Evolutionary conservation across 2,329 filamentous ascomycete species (phyloP).

Genomic region (Nemania diffusa): DNA sequence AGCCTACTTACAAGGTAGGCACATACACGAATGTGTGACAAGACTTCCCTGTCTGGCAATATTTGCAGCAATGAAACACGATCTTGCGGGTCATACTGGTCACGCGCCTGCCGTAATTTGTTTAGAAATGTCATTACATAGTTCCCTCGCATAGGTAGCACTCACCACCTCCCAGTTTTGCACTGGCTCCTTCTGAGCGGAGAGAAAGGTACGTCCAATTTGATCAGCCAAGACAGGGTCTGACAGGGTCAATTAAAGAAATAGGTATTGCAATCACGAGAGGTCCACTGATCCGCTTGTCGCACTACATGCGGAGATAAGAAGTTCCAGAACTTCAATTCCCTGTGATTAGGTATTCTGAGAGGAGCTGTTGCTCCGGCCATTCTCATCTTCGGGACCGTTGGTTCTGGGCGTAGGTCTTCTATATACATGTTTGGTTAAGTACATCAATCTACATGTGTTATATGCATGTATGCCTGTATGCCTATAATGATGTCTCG

Average conservation of each 20-base stretch:
- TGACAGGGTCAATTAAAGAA: constrained; percentile 12
- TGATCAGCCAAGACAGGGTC: constrained; percentile 5
- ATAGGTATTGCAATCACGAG: constrained; percentile 16
- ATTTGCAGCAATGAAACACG: constrained; percentile 36
- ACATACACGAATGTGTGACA: constrained; percentile 14
- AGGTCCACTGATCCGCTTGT: background rate
- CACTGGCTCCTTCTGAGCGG: too few species aligned
- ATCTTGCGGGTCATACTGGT: constrained; percentile 18
- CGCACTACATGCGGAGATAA: background rate
- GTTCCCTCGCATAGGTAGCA: too few species aligned
- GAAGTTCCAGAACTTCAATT: background rate
- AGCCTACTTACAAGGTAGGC: too few species aligned
- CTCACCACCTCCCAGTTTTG: too few species aligned
- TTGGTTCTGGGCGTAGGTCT: too few species aligned
- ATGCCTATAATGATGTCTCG: too few species aligned
- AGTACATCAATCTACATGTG: background rate
- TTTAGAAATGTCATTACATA: background rate
- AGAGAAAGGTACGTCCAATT: too few species aligned
- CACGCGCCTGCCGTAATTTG: constrained; percentile 6
- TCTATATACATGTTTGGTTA: background rate
- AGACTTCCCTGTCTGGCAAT: constrained; percentile 15
- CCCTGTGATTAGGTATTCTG: background rate
- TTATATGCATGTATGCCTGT: too few species aligned
- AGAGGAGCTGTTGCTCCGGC: constrained; percentile 27
- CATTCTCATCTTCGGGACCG: background rate